Conservation (phyloP, 805 yeast species). For the Metschnikowia matae region DNA sequence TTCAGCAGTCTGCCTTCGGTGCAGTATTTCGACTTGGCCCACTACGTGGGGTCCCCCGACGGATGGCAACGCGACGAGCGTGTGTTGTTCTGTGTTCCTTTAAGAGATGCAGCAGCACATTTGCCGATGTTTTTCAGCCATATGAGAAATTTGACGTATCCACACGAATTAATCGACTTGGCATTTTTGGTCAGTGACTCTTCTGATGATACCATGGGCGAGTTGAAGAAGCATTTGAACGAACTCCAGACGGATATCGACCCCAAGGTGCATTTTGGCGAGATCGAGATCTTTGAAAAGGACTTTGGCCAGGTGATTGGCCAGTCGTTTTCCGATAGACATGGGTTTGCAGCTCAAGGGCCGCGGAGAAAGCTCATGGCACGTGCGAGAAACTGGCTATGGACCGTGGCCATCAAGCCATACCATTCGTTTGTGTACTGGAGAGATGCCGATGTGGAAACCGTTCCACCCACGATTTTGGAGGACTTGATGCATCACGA, state of each 20-base stretch:
- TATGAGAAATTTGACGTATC: constrained; percentile 75
- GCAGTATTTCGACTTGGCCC: constrained; percentile 67
- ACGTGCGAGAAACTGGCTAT: constrained; percentile 90
- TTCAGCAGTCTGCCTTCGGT: constrained; percentile 37
- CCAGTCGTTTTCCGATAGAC: constrained; percentile 89
- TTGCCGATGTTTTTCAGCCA: constrained; percentile 86
- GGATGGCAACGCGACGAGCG: constrained; percentile 83
- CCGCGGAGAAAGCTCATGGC: constrained; percentile 95
- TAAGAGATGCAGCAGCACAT: constrained; percentile 89
- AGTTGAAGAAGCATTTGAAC: constrained; percentile 51
- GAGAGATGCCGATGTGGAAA: constrained; percentile 98
- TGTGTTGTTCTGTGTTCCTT: constrained; percentile 80
- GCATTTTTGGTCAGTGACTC: constrained; percentile 90
- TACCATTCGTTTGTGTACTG: constrained; percentile 95
- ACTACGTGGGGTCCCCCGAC: constrained; percentile 58
- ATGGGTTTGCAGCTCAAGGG: constrained; percentile 95
- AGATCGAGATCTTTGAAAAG: constrained; percentile 82
- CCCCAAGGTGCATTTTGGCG: constrained; percentile 64
- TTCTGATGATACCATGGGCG: constrained; percentile 78
- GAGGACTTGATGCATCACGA: constrained; percentile 92
- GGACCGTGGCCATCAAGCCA: constrained; percentile 81
- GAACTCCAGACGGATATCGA: constrained; percentile 66
- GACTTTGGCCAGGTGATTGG: constrained; percentile 94
- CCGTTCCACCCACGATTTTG: constrained; percentile 75
- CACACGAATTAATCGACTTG: constrained; percentile 76